These are phyloP conservation scores for Galeopsis tetrahit DNA, from an alignment of 257 asterid species.

Conservation along the genomic window DNA sequence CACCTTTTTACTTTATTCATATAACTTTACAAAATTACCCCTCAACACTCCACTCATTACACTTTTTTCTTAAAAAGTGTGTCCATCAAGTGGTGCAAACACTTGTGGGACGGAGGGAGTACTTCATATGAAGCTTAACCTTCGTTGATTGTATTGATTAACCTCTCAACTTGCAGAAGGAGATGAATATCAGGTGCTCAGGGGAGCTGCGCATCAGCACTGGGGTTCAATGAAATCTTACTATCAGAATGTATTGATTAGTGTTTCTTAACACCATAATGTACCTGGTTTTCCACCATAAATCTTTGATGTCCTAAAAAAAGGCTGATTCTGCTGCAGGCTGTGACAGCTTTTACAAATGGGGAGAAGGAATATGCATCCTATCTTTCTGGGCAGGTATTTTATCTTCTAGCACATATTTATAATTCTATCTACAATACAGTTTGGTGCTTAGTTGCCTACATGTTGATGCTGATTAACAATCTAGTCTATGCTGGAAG, in stretches of 20 bases:
- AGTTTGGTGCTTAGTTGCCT: slow-evolving; percentile 22
- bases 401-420: slow-evolving; percentile 22
- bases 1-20: too few relatives aligned
- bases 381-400: slow-evolving; percentile 84
- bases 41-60: too few relatives aligned
- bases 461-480: slow-evolving; percentile 22
- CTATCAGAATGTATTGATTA: slow-evolving; percentile 71
- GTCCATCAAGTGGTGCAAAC: too few relatives aligned
- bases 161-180: slow-evolving; percentile 67
- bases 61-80: too few relatives aligned
- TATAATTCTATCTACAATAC: slow-evolving; percentile 2
- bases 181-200: slow-evolving; percentile 75
- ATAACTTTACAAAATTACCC: too few relatives aligned
- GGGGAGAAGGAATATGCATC: slow-evolving; percentile 83
- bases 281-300: slow-evolving; percentile 10
- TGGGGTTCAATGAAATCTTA: slow-evolving; percentile 82
- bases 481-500: neutral
- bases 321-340: slow-evolving; percentile 55
- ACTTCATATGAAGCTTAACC: slow-evolving; percentile 28
- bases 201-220: slow-evolving; percentile 74
- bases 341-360: slow-evolving; percentile 81
- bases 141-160: slow-evolving; percentile 6
- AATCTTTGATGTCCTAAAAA: slow-evolving; percentile 33
- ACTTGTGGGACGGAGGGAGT: too few relatives aligned
- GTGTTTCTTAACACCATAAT: slow-evolving; percentile 11